These are phyloP conservation scores for Coleophoma eucalyptorum DNA, from an alignment of 2,329 filamentous ascomycete genomes.

Conservation along the genomic window DNA sequence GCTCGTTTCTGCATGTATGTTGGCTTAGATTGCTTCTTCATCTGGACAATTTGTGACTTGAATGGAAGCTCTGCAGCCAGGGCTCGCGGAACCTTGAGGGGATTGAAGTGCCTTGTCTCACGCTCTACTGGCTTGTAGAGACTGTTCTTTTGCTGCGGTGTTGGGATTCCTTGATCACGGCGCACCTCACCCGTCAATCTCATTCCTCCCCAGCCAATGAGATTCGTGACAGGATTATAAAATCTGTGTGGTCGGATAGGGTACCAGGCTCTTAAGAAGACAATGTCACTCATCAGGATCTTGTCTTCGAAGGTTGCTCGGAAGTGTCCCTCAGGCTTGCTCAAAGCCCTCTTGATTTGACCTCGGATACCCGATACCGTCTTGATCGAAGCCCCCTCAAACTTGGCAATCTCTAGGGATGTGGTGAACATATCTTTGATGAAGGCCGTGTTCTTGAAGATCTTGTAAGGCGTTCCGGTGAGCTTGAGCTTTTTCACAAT, in stretches of 20 bases:
- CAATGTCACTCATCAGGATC: constrained; percentile 92
- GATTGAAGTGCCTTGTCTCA: constrained; percentile 71
- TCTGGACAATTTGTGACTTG: constrained; percentile 83
- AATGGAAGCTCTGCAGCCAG: constrained; percentile 84
- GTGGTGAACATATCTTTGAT: constrained; percentile 98
- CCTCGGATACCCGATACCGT: constrained; percentile 94
- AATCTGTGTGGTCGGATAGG: constrained; percentile 92
- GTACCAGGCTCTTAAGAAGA: constrained; percentile 96
- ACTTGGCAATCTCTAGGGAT: constrained; percentile 92
- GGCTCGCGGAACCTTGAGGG: constrained; percentile 66
- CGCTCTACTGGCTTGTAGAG: constrained; percentile 72
- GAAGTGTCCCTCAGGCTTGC: constrained; percentile 93
- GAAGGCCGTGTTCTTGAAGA: constrained; percentile 99
- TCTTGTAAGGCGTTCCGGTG: constrained; percentile 90
- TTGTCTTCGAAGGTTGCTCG: constrained; percentile 98
- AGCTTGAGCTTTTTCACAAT: constrained; percentile 99
- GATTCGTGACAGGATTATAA: constrained; percentile 94
- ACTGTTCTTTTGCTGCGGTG: constrained; percentile 79
- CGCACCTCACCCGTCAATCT: constrained; percentile 90
- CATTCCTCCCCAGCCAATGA: constrained; percentile 90
- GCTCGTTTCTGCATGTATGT: constrained; percentile 96
- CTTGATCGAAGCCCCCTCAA: constrained; percentile 92
- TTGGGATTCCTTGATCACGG: constrained; percentile 67
- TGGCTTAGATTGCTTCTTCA: constrained; percentile 72
- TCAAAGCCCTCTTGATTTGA: constrained; percentile 93